These are phyloP conservation scores for Boletus sensibilis DNA, from an alignment of 768 basidiomycete species.

Conservation along the genomic window DNA sequence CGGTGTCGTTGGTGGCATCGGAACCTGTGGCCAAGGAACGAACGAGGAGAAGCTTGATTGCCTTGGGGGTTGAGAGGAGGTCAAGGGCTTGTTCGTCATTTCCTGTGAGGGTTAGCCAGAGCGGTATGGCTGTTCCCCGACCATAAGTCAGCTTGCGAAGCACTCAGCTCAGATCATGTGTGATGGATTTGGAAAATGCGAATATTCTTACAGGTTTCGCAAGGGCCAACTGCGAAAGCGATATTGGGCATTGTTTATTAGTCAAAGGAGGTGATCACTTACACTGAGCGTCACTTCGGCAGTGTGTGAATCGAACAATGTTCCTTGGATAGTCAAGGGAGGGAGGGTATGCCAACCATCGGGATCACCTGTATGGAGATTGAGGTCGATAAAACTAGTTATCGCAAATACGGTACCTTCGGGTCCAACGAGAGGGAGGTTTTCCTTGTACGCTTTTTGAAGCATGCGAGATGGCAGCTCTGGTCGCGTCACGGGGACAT, in stretches of 20 bases:
- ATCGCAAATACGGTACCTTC: conserved; percentile 16
- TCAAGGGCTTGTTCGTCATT: conserved; percentile 50
- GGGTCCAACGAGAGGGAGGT: conserved; percentile 35
- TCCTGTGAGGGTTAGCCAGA: conserved; percentile 46
- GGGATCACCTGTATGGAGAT: conserved; percentile 30
- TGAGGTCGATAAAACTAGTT: neutral
- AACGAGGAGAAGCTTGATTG: conserved; percentile 42
- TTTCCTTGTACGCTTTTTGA: conserved; percentile 37
- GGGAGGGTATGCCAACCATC: conserved; percentile 40
- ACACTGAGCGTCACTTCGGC: conserved; percentile 35
- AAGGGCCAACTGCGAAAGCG: conserved; percentile 42
- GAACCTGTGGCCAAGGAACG: conserved; percentile 50
- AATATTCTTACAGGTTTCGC: conserved; percentile 43
- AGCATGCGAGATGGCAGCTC: conserved; percentile 37
- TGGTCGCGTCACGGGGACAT: conserved; percentile 34
- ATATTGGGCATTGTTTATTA: neutral
- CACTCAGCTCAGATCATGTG: neutral
- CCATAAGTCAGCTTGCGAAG: conserved; percentile 46
- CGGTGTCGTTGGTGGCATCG: conserved; percentile 41
- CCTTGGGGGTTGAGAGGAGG: conserved; percentile 41
- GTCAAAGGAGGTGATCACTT: conserved; percentile 10
- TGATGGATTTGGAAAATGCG: neutral
- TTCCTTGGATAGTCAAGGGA: conserved; percentile 34
- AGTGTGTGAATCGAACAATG: conserved; percentile 33
- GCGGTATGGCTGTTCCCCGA: conserved; percentile 50